phyloP scores from a whole-genome alignment of 768 basidiomycete genomes.

The Termitomyces sp. region DNA sequence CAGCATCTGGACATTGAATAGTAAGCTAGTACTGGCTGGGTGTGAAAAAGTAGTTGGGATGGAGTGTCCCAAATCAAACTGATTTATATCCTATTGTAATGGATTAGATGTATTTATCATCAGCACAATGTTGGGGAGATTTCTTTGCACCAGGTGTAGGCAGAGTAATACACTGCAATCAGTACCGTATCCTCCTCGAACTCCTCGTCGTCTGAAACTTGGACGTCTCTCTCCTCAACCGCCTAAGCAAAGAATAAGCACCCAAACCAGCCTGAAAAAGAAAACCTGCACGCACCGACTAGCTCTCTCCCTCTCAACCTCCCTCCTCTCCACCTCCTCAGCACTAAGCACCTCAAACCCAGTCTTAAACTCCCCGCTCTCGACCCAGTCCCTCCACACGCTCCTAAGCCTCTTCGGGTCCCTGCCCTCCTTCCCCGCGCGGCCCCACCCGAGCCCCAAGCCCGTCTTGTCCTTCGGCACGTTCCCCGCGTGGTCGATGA shows the following conservation, averaged over 20 bases:
- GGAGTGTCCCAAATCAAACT: too few species aligned
- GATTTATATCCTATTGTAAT: too few species aligned
- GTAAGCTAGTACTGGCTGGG: too few species aligned
- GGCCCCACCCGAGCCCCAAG: conserved; percentile 69
- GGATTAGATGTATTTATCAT: too few species aligned
- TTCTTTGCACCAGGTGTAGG: too few species aligned
- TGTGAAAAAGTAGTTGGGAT: too few species aligned
- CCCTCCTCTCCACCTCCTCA: conserved; percentile 90
- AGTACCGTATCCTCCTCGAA: conserved; percentile 28
- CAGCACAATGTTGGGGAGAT: too few species aligned
- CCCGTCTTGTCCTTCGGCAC: conserved; percentile 81
- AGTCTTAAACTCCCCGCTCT: conserved; percentile 88
- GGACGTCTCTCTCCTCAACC: conserved; percentile 36
- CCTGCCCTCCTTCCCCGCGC: conserved; percentile 72
- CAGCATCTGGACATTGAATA: too few species aligned
- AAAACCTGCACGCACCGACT: conserved; percentile 45
- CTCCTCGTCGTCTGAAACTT: conserved; percentile 41
- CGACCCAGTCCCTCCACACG: conserved; percentile 95
- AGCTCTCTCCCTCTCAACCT: conserved; percentile 83
- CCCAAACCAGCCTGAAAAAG: not conserved
- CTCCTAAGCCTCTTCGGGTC: conserved; percentile 82
- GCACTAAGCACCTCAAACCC: conserved; percentile 80
- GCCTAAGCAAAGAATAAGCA: conserved; percentile 17
- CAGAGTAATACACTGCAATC: conserved; percentile 8
- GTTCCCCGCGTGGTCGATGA: conserved; percentile 41